Conservation (phyloP, 352 stramenopile species). For the Pythium aphanidermatum region DNA sequence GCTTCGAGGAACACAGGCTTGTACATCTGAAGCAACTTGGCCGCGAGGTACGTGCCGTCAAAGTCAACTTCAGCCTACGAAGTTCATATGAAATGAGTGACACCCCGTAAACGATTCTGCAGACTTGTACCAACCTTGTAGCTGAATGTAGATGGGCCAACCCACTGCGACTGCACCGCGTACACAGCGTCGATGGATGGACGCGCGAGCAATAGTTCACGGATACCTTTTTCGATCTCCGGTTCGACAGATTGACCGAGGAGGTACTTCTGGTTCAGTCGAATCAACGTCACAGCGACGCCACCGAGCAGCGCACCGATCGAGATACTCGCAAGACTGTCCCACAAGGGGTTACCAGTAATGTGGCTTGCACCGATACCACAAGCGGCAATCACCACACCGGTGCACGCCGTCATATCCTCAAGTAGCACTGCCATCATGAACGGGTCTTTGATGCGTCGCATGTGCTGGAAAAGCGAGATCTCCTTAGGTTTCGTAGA, state of each 20-base stretch:
- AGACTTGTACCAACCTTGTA: conserved; percentile 95
- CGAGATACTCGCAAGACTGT: conserved; percentile 93
- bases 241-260: conserved; percentile 95
- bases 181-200: conserved; percentile 94
- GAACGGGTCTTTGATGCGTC: conserved; percentile 91
- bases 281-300: conserved; percentile 91
- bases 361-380: conserved; percentile 92
- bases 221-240: conserved; percentile 85
- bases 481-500: conserved; percentile 66
- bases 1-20: conserved; percentile 90
- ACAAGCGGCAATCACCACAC: conserved; percentile 93
- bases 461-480: conserved; percentile 65
- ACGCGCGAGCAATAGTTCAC: conserved; percentile 67
- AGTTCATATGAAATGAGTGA: conserved; percentile 4
- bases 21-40: conserved; percentile 92
- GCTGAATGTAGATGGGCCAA: conserved; percentile 96
- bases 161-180: conserved; percentile 96
- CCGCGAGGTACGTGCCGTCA: conserved; percentile 97
- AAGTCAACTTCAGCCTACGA: conserved; percentile 96
- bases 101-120: too few species aligned
- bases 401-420: conserved; percentile 94
- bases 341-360: conserved; percentile 92
- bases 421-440: conserved; percentile 97
- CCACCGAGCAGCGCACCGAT: conserved; percentile 92
- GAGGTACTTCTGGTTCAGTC: conserved; percentile 96